Base-by-base conservation (phyloP, 345 rosid species). In the Theobroma cacao region DNA sequence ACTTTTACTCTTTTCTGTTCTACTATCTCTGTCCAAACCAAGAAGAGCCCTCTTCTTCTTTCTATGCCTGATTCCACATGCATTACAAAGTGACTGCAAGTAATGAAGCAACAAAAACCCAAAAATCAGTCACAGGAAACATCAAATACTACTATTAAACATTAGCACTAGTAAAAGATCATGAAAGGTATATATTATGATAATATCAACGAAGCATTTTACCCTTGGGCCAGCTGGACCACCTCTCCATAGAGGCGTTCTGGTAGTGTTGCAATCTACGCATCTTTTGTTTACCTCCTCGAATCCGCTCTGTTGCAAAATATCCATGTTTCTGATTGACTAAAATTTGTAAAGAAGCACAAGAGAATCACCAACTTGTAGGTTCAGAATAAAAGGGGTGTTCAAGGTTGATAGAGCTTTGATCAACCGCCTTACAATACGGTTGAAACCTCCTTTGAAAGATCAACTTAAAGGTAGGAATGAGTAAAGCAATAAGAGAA, bases 171-270 rank as follows among this genome's bases (percentile, higher is more conserved):
- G 8, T 30, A 40, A 71, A 4, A 3, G 17, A 26, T 3, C 43
- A 63, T 36, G 47, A 36, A 64, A 64, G 13, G 13, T 20, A 34
- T 36, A 36, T 58, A 22, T 15, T 59, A 18, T 2, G 38, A 18
- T 33, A 9, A 65, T 36, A n/a, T n/a, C n/a, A n/a, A 2, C 0
- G 50, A 67, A 36, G 26, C 17, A 74, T 30, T 17, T 12, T 83
- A 91, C 94, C 91, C 90, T 88, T 5, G 97, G 95, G 52, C 98
- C 98, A 5, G 90, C 91, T 0, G 98, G 98, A 70, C 98, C 98
- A 33, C 94, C 66, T 56, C 98, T 80, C 98, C 98, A 94, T 38
- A 94, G 91, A 65, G 98, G 98, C 1, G 97, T 90, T 88, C 84
- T 90, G 62, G 89, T 90, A 0, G 95, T 90, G 79, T 87, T 91